Evolutionary conservation across 2,329 filamentous ascomycete species (phyloP), one percentile per base, ranked within the genome.

Genomic region (Phialophora macrospora): DNA sequence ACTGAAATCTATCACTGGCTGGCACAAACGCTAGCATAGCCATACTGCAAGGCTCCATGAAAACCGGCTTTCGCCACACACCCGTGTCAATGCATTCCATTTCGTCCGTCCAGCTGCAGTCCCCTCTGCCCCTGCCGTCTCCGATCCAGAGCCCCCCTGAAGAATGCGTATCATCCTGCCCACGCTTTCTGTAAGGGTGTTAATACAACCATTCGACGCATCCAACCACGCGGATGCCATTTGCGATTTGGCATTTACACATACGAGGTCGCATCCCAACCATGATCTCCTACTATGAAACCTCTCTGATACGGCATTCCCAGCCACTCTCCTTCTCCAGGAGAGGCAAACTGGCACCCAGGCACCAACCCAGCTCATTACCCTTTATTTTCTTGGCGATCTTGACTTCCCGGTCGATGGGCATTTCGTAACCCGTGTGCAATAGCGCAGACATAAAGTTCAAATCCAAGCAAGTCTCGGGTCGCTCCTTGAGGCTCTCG

Each of bases 381-480:
- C 88, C 89, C 82, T 96, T 94, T 76, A 99, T 96, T 85, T 97
- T 97, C 90, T 99, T 99, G 66, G 94, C 95, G 76, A 97, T 96
- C 84, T 91, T 94, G 71, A 99, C 93, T 79, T 99, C 95, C 46
- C 96, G 87, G 72, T 97, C 92, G 73, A 98, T 89, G 3, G 94
- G 94, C 92, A 99, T 97, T 72, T 98, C 95, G 75, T 99, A 99
- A 2, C 95, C 95, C 5, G 92, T 96, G 79, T 98, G 93, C 62
- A 98, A 82, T 64, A 99, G 83, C 28, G 91, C 91, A 73, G 96
- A 81, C 92, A 97, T 97, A 76, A 98, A 99, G 82, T 92, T 99
- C 73, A 99, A 82, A 79, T 99, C 95, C 73, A 99, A 81, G 80
- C 95, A 99, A 79, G 90, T 91, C 79, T 99, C 93, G 1, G 95